Percentiles rank a stretch among this genome's conserved stretches.
Evolutionary conservation across 2,329 filamentous ascomycete species (phyloP).

Genomic region (Colletotrichum endophyticum): DNA sequence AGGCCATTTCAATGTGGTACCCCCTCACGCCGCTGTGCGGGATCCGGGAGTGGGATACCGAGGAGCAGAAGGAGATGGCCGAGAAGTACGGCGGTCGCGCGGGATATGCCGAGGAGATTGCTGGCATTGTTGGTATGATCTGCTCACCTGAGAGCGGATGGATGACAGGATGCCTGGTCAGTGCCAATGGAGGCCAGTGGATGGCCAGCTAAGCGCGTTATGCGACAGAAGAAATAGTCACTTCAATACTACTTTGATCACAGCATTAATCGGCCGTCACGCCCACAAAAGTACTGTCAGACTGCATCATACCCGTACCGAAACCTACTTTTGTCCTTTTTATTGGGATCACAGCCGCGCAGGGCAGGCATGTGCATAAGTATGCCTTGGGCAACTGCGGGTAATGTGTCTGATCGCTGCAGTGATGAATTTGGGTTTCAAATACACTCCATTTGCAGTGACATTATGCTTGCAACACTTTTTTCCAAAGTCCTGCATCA

Average conservation of each 20-base stretch:
- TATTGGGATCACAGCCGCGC: background rate
- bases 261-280: background rate
- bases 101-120: conserved; percentile 70
- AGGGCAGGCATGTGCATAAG: background rate
- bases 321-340: fast-evolving
- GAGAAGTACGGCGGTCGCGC: conserved; percentile 54
- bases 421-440: background rate
- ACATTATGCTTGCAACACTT: background rate
- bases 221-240: background rate
- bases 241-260: background rate
- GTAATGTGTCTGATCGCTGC: background rate
- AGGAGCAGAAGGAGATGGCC: conserved; percentile 43
- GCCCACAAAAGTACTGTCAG: background rate
- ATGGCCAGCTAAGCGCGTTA: conserved; percentile 25
- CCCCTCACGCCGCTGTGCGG: conserved; percentile 53
- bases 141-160: conserved; percentile 70
- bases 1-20: conserved; percentile 40
- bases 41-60: conserved; percentile 31
- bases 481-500: background rate
- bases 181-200: conserved; percentile 61
- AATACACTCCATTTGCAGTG: background rate
- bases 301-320: background rate
- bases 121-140: conserved; percentile 73
- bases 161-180: conserved; percentile 75
- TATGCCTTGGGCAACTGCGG: background rate